These are phyloP conservation scores for Inga oerstediana DNA, from an alignment of 306 rosid genomes.

Conservation along the genomic window DNA sequence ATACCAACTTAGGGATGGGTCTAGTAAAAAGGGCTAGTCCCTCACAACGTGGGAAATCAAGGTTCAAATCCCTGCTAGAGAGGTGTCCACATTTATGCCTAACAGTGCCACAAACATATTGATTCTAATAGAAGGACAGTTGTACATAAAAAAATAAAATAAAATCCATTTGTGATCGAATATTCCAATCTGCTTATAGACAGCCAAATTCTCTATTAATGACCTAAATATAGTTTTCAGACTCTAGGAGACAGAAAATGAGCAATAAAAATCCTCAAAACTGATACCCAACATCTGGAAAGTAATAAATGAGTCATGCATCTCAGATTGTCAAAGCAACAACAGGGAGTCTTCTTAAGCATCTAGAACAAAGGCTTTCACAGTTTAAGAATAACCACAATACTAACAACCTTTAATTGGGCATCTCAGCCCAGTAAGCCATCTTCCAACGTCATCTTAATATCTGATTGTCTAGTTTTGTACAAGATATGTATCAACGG, in stretches of 20 bases:
- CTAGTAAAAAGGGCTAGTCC: too few relatives aligned
- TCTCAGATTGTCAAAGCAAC: neutral
- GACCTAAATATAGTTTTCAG: neutral
- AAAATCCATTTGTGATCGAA: neutral
- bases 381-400: neutral
- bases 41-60: too few relatives aligned
- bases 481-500: neutral
- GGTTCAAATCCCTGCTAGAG: too few relatives aligned
- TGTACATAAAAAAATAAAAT: too few relatives aligned
- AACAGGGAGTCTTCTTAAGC: neutral
- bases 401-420: neutral
- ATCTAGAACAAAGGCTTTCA: neutral
- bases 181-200: neutral
- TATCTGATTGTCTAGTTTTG: neutral
- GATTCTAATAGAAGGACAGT: too few relatives aligned
- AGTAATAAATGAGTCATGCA: neutral
- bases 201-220: neutral
- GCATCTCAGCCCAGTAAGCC: neutral
- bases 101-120: rapidly evolving
- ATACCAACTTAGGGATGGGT: too few relatives aligned
- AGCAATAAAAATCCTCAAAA: neutral
- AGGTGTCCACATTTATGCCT: too few relatives aligned
- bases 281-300: neutral
- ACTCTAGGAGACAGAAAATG: neutral
- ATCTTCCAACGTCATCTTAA: neutral